A percentile compares a stretch with the other conserved stretches of the same genome.
Evolutionary conservation across 2,329 filamentous ascomycete genomes (phyloP).

Genomic region (Fusarium hainanense): DNA sequence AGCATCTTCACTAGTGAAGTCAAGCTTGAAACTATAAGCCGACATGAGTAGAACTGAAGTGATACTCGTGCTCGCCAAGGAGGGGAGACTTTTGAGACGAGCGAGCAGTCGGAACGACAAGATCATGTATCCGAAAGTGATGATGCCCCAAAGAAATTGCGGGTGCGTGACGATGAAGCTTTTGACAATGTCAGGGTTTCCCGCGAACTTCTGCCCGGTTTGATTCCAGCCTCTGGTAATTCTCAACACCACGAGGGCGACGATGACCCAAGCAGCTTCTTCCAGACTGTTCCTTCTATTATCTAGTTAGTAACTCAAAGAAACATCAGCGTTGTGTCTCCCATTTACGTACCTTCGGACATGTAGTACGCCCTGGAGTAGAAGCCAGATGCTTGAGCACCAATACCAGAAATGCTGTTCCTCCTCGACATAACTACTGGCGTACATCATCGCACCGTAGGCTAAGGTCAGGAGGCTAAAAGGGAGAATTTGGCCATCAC

Average conservation of each 20-base stretch:
- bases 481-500: constrained; percentile 48
- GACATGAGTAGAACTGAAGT: constrained; percentile 58
- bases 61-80: constrained; percentile 54
- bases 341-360: constrained; percentile 52
- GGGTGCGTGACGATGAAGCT: constrained; percentile 73
- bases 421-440: constrained; percentile 96
- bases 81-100: constrained; percentile 56
- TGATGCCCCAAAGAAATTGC: constrained; percentile 77
- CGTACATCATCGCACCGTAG: constrained; percentile 95
- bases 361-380: constrained; percentile 62
- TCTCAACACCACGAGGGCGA: constrained; percentile 71
- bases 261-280: constrained; percentile 49
- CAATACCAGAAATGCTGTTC: constrained; percentile 99
- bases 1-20: constrained; percentile 87
- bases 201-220: constrained; percentile 94
- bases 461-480: constrained; percentile 65
- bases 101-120: constrained; percentile 60
- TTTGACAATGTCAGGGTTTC: constrained; percentile 87
- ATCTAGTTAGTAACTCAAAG: constrained; percentile 10
- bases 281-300: constrained; percentile 45
- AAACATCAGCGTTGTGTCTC: too few relatives aligned
- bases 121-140: constrained; percentile 75
- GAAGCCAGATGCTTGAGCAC: constrained; percentile 77
- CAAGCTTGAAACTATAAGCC: constrained; percentile 87
- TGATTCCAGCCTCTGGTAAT: constrained; percentile 89